Conservation (phyloP, 768 basidiomycete genomes). For the Podaxis sp. region DNA sequence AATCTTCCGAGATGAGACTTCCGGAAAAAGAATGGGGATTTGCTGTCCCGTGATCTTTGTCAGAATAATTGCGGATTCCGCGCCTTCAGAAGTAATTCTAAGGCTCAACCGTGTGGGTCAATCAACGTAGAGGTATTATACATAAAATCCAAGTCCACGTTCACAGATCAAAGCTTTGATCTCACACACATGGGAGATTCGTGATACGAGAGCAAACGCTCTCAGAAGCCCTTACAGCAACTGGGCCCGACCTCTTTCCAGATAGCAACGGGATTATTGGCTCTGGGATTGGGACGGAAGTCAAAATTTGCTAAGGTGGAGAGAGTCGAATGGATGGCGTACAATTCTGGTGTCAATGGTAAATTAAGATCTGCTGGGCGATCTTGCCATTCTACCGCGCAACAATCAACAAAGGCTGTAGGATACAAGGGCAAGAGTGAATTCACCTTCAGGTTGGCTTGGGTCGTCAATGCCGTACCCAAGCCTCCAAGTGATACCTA, state of each 20-base stretch:
- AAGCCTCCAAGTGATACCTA: conserved; percentile 61
- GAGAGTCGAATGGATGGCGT: conserved; percentile 22
- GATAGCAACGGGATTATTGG: conserved; percentile 56
- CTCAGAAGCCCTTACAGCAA: conserved; percentile 17
- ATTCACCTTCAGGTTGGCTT: conserved; percentile 53
- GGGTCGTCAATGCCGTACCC: conserved; percentile 54
- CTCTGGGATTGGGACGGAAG: conserved; percentile 27
- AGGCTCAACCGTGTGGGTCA: neutral
- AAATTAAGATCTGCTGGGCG: conserved; percentile 54
- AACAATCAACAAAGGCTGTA: neutral
- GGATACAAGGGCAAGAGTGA: neutral
- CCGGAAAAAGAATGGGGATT: conserved; percentile 1
- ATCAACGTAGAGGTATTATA: neutral
- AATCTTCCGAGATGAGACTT: conserved; percentile 5
- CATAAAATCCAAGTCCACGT: neutral
- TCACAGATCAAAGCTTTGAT: neutral
- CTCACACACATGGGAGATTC: neutral
- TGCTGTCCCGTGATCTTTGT: neutral
- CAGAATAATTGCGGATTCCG: neutral
- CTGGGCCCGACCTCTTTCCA: conserved; percentile 46
- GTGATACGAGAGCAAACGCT: neutral
- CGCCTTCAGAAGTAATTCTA: neutral
- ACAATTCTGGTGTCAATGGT: conserved; percentile 49
- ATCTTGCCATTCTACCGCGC: conserved; percentile 51
- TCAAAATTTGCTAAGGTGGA: neutral